Base-by-base conservation (phyloP, 2,329 filamentous ascomycete genomes). In the Talaromyces marneffei region DNA sequence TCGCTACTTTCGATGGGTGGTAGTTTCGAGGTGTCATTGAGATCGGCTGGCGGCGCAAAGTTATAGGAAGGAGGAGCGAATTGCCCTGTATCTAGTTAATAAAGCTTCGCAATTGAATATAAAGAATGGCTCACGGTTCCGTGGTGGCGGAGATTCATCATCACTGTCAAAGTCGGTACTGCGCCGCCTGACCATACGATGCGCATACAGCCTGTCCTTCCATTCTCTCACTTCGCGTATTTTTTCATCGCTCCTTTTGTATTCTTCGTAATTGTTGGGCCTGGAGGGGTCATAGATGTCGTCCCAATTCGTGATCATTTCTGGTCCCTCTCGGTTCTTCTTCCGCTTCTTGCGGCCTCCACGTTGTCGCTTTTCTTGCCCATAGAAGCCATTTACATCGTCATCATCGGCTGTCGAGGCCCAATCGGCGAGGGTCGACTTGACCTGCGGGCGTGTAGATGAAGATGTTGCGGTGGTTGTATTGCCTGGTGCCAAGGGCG, bases 241-340 rank as follows among this genome's bases (percentile, higher is more conserved):
- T 71, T 90, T 88, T 76, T 96, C 92, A 62, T 95, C 91, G 69
- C 91, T 94, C 63, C 87, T 82, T 63, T 90, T 83, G 71, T 94
- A 97, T 70, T 93, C 89, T 60, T 92, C 89, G 55, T 93, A 89
- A 66, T 87, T 92, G 42, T 90, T 95, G 8, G 92, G 92, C 40
- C 89, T 80, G 10, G 88, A 81, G 0, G 91, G 90, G 69, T 96
- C 92, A 72, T 96, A 97, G 25, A 94, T 84, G 72, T 95, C 91
- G 72, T 96, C 89, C 92, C 92, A 97, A 71, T 96, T 87, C n/a
- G 82, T 77, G 4, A 77, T 75, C 31, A 82, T 74, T 52, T 80
- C 79, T 5, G 85, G 79, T 65, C 83, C 82, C 63, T 85, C 83
- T 68, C 85, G 83, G 74, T 87, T 88, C 80, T 90, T 90, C 75